Conservation (phyloP, 768 basidiomycete genomes). For the Tephrocybe sp. region DNA sequence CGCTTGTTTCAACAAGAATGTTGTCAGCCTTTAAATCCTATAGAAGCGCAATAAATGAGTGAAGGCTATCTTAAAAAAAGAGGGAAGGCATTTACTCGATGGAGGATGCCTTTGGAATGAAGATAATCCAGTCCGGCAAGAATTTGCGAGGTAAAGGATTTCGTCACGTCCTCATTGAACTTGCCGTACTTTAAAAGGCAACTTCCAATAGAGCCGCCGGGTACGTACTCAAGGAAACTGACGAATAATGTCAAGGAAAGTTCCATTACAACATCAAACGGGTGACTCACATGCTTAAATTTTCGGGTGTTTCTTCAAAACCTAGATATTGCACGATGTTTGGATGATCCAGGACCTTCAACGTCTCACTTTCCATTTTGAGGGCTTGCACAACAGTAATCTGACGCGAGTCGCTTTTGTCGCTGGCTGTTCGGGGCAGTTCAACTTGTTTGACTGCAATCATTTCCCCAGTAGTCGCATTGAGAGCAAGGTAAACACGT, state of each 20-base stretch:
- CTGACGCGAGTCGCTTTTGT: constrained; percentile 86
- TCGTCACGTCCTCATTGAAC: constrained; percentile 89
- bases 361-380: constrained; percentile 92
- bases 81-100: constrained; percentile 62
- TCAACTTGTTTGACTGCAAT: constrained; percentile 99
- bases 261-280: not conserved
- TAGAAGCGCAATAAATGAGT: constrained; percentile 5
- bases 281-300: constrained; percentile 82
- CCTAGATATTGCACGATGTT: constrained; percentile 98
- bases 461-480: constrained; percentile 97
- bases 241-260: constrained; percentile 5
- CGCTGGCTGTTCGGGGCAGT: constrained; percentile 85
- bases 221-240: constrained; percentile 98
- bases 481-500: constrained; percentile 92
- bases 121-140: constrained; percentile 89
- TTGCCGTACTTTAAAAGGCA: constrained; percentile 89
- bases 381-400: constrained; percentile 84
- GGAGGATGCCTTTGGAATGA: constrained; percentile 87
- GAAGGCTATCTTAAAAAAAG: not conserved
- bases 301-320: constrained; percentile 83
- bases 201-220: constrained; percentile 92
- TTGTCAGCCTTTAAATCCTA: constrained; percentile 98
- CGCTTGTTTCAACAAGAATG: constrained; percentile 90
- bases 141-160: constrained; percentile 91
- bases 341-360: constrained; percentile 95